phyloP scores from a whole-genome alignment of 306 rosid genomes.

The Cucurbita ficifolia region DNA sequence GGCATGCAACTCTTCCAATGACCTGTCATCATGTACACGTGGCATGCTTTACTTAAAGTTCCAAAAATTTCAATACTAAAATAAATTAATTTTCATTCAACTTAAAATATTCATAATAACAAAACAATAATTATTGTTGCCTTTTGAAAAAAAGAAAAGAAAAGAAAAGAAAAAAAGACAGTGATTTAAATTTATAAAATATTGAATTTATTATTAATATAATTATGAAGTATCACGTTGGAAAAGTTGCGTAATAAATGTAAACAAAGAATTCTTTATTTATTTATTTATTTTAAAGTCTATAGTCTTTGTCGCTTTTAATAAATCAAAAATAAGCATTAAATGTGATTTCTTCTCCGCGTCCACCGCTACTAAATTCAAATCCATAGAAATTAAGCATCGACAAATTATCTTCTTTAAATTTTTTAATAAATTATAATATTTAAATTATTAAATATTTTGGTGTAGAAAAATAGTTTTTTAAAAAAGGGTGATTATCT shows the following conservation, averaged over 20 bases:
- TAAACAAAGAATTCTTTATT: not conserved
- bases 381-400: not conserved
- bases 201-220: too few species aligned
- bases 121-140: not conserved
- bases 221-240: too few species aligned
- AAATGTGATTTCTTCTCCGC: not conserved
- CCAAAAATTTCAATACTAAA: not conserved
- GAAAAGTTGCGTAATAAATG: not conserved
- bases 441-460: too few species aligned
- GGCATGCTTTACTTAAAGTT: not conserved
- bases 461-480: too few species aligned
- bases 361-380: not conserved
- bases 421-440: not conserved
- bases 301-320: not conserved
- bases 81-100: too few species aligned
- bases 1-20: slow-evolving; percentile 67
- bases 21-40: slow-evolving; percentile 18
- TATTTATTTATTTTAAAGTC: not conserved
- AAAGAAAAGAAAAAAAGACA: too few species aligned
- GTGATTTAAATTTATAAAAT: too few species aligned
- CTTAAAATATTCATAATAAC: not conserved
- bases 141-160: too few species aligned
- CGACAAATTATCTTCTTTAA: not conserved
- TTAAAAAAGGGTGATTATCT: not conserved
- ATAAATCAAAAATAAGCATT: not conserved